A percentile compares a stretch with the other conserved stretches of the same genome.
Evolutionary conservation across 176 grass and related monocot genomes (phyloP).

Genomic region (Carex littledalei): DNA sequence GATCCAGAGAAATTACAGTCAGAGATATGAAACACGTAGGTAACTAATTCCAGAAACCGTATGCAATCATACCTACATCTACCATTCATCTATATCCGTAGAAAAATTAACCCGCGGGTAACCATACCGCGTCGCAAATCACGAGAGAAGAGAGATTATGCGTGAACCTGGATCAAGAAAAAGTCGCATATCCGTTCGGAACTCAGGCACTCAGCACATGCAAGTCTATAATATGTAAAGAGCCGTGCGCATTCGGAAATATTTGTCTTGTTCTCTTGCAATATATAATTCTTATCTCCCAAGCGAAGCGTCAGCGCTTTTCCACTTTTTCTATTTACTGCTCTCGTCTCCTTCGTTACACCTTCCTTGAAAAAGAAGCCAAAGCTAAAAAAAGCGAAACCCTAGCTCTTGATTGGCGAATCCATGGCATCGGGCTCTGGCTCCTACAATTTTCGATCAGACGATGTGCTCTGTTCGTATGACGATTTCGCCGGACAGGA

Average conservation of each 20-base stretch:
- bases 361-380: constrained; percentile 8
- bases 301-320: neutral
- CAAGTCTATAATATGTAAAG: neutral
- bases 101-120: constrained; percentile 7
- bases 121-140: neutral
- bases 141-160: neutral
- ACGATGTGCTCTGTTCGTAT: constrained; percentile 46
- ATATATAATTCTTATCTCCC: constrained; percentile 9
- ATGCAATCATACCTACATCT: neutral
- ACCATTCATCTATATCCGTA: neutral
- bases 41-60: neutral
- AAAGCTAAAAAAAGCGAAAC: neutral
- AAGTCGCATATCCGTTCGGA: neutral
- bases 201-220: neutral
- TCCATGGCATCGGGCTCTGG: constrained; percentile 27
- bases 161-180: neutral
- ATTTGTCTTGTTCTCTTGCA: neutral
- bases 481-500: constrained; percentile 35
- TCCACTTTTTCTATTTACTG: neutral
- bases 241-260: neutral
- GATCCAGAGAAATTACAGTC: neutral
- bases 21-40: neutral
- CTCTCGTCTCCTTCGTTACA: neutral
- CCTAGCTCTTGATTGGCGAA: constrained; percentile 21
- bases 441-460: constrained; percentile 42